Conservation (phyloP, 768 basidiomycete species). For the Tulasnella sp. region DNA sequence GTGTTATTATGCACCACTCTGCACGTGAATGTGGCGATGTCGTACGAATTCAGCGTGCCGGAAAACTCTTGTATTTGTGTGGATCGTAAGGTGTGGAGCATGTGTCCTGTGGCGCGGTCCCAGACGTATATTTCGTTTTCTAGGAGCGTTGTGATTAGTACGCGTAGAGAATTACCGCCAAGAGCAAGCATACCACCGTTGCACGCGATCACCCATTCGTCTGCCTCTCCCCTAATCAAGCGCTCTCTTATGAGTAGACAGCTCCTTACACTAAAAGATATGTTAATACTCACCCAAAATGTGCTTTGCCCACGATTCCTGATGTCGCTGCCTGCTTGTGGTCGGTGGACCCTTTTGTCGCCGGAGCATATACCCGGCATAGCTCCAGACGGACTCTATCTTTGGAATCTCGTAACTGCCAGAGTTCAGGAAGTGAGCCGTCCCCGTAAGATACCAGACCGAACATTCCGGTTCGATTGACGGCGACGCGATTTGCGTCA, state of each 20-base stretch:
- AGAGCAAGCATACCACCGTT: not conserved
- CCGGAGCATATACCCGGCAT: not conserved
- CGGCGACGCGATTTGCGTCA: not conserved
- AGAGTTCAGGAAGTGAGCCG: not conserved
- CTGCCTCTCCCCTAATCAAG: not conserved
- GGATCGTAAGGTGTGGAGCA: not conserved
- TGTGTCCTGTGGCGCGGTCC: not conserved
- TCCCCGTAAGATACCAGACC: not conserved
- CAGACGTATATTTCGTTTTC: not conserved
- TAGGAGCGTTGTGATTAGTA: not conserved
- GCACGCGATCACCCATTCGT: slow-evolving; percentile 4
- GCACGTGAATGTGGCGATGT: not conserved
- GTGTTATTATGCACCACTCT: not conserved
- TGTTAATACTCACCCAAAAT: not conserved
- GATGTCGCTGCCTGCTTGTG: not conserved
- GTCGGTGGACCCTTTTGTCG: not conserved
- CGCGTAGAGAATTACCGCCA: not conserved
- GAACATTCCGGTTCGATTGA: not conserved
- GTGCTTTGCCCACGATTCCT: not conserved
- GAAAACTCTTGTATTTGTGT: not conserved
- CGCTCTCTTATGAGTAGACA: not conserved
- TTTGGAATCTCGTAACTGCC: not conserved
- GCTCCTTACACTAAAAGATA: not conserved
- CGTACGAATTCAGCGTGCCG: not conserved
- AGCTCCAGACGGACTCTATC: not conserved